Evolutionary conservation across 1,284 basidiomycete species (phyloP), one percentile per base, ranked within the genome.

Genomic region (Moniliophthora roreri): DNA sequence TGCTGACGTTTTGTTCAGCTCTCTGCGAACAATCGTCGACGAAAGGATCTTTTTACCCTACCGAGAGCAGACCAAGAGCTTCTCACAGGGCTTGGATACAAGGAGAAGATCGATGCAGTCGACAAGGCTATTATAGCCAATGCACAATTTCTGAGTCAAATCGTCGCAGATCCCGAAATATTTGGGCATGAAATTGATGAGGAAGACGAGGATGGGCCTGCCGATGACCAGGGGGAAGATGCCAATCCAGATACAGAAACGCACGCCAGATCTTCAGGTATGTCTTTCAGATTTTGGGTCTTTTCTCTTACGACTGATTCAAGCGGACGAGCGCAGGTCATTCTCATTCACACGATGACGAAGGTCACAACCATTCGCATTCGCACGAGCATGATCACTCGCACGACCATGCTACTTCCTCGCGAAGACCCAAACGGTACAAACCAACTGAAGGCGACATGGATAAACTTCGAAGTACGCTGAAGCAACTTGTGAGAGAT

Each of bases 401-500:
- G 4, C 52, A 53, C 23, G 58, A 63, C 37, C 66, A 65, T 46
- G 63, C 59, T 35, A n/a, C n/a, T n/a, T 54, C 51, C 48, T 60
- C 57, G n/a, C 59, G 50, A 28, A 66, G 55, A 42, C 64, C 58
- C 16, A 67, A 67, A 39, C 68, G 65, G 48, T 79, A 80, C 59
- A 78, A 74, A 55, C 79, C 83, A 1, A 84, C 79, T 1, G 87
- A 89, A 32, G 79, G 80, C 59, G 87, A 91, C 62, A 87, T 89
- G 83, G 89, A 96, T 68, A 95, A 95, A 64, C 74, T 97, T 23
- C 76, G 92, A 54, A 93, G 91, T 63, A 95, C 93, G 0, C 70
- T 97, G 37, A 92, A 95, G 63, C 93, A 95, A 61, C 87, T 95
- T 51, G 93, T 94, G 8, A 80, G 93, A 11, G 94, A 96, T 63